Conservation (phyloP, 1,284 basidiomycete genomes). For the Fomitiporia mediterranea region DNA sequence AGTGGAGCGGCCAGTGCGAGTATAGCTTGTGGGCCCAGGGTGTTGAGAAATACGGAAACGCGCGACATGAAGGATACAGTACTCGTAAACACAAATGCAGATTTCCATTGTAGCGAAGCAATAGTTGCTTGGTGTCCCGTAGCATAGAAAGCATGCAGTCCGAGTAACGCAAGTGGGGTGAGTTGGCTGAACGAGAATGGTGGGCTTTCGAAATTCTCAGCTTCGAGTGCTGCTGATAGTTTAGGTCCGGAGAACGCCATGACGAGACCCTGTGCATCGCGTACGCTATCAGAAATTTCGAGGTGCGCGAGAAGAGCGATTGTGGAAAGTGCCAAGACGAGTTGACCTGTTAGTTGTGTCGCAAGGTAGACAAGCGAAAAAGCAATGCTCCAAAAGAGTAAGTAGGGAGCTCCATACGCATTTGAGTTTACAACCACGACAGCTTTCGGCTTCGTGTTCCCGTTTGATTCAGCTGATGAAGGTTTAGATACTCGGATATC, state of each 20-base stretch:
- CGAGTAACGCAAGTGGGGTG: constrained; percentile 71
- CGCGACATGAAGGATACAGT: constrained; percentile 70
- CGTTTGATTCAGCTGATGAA: constrained; percentile 17
- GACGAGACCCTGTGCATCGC: constrained; percentile 63
- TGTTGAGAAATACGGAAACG: constrained; percentile 77
- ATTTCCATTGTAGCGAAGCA: constrained; percentile 93
- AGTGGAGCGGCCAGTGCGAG: constrained; percentile 66
- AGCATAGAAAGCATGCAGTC: constrained; percentile 72
- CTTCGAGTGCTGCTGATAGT: constrained; percentile 40
- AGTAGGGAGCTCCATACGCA: constrained; percentile 82
- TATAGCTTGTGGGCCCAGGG: constrained; percentile 68
- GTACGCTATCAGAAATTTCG: constrained; percentile 75
- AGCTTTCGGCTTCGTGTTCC: constrained; percentile 11
- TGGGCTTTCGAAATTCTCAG: constrained; percentile 26
- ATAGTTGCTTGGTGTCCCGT: constrained; percentile 93
- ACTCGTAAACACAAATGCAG: constrained; percentile 76
- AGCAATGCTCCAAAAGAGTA: constrained; percentile 72
- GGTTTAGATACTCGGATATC: constrained; percentile 37
- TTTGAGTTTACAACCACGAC: constrained; percentile 84
- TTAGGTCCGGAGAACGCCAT: constrained; percentile 42
- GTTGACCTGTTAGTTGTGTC: constrained; percentile 78
- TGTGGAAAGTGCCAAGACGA: constrained; percentile 61
- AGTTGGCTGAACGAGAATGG: constrained; percentile 63
- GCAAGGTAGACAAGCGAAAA: constrained; percentile 65
- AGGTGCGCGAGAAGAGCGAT: constrained; percentile 68